Evolutionary conservation across 2,329 filamentous ascomycete genomes (phyloP).

Genomic region (Nemania abortiva): DNA sequence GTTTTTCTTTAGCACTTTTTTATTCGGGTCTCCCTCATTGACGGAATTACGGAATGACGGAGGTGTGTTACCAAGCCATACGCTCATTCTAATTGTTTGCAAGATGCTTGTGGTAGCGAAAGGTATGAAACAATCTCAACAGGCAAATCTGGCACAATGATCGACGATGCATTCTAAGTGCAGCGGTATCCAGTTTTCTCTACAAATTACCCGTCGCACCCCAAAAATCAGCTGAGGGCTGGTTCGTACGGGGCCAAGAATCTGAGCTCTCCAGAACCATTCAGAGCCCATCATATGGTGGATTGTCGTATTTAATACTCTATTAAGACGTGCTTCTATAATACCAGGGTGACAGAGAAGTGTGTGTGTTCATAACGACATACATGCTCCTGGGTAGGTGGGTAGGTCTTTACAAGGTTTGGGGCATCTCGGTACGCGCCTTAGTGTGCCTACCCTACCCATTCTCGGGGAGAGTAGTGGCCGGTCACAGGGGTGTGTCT

Average conservation of each 20-base stretch:
- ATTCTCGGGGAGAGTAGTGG: neutral
- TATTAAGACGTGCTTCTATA: neutral
- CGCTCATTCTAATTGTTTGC: neutral
- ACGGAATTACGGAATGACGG: neutral
- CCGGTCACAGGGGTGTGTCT: constrained; percentile 11
- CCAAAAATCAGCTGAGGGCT: constrained; percentile 7
- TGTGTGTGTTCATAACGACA: neutral
- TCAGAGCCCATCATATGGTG: neutral
- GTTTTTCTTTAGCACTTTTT: neutral
- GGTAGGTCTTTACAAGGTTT: neutral
- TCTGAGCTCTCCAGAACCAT: neutral
- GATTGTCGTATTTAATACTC: neutral
- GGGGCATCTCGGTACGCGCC: neutral
- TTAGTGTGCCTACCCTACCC: neutral
- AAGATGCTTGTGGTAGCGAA: constrained; percentile 18
- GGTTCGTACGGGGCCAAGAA: constrained; percentile 8
- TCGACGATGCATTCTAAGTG: constrained; percentile 25
- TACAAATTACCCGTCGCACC: constrained; percentile 1
- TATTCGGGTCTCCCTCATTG: neutral
- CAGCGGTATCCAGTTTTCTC: constrained; percentile 3
- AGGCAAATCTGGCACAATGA: constrained; percentile 27
- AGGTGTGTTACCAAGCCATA: neutral
- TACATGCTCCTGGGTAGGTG: neutral
- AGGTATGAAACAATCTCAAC: constrained; percentile 30
- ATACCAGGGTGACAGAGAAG: neutral